Evolutionary conservation across 495 filamentous ascomycete genomes (phyloP).

Genomic region (Penicillium paxilli): DNA sequence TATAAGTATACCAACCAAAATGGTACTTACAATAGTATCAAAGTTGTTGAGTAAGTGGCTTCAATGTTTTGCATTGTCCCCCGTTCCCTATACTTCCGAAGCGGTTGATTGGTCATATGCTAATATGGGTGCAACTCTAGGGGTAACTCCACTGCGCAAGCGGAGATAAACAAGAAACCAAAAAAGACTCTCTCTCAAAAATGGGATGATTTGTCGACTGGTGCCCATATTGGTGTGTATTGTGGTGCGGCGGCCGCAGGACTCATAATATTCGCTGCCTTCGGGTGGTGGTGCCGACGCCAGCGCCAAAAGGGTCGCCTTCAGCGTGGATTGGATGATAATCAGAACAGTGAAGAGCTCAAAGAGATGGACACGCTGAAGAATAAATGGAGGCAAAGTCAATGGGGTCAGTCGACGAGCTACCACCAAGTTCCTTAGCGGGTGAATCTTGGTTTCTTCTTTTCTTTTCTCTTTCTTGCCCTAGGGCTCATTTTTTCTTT

Average conservation of each 20-base stretch:
- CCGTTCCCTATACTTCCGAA: background rate
- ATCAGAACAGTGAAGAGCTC: conserved; percentile 8
- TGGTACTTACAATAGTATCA: conserved; percentile 35
- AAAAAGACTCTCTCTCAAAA: conserved; percentile 51
- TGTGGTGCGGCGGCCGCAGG: conserved; percentile 9
- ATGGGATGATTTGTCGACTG: conserved; percentile 54
- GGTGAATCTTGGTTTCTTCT: background rate
- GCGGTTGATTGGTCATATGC: background rate
- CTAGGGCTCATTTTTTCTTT: background rate
- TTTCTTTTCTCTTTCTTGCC: background rate
- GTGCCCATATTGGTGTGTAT: conserved; percentile 42
- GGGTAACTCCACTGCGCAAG: conserved; percentile 59
- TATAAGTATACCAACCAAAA: conserved; percentile 34
- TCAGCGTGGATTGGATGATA: conserved; percentile 18
- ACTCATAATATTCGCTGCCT: conserved; percentile 3
- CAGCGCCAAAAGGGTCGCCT: conserved; percentile 19
- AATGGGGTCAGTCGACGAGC: background rate
- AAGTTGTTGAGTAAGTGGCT: conserved; percentile 50
- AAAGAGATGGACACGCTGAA: background rate
- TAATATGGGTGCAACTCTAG: conserved; percentile 1
- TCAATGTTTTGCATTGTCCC: background rate
- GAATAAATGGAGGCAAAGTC: background rate
- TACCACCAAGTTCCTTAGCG: background rate
- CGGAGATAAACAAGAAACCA: conserved; percentile 25
- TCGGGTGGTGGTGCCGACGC: conserved; percentile 12